These are phyloP conservation scores for Phlebopus sp. DNA, from an alignment of 1,284 basidiomycete genomes.

Conservation along the genomic window DNA sequence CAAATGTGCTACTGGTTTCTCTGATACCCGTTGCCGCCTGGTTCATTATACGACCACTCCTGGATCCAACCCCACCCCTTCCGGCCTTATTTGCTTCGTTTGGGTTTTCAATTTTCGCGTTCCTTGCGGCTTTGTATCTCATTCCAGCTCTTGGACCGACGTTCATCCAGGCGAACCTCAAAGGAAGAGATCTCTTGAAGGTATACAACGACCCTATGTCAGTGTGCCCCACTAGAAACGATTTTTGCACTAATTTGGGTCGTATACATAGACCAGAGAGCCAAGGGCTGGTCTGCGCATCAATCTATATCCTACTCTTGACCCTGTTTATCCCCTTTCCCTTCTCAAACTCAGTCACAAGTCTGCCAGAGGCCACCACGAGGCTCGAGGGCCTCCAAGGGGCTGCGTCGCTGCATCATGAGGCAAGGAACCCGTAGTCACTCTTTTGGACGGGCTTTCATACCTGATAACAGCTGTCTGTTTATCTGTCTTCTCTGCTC, in stretches of 20 bases:
- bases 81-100: conserved; percentile 71
- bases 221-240: conserved; percentile 30
- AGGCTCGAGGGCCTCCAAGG: conserved; percentile 57
- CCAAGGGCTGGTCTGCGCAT: conserved; percentile 86
- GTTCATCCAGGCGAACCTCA: conserved; percentile 75
- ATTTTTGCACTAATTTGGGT: neutral
- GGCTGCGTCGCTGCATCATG: conserved; percentile 85
- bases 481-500: conserved; percentile 90
- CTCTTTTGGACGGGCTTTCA: neutral
- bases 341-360: conserved; percentile 70
- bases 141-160: conserved; percentile 73
- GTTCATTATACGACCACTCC: conserved; percentile 66
- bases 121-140: conserved; percentile 69
- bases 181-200: conserved; percentile 82
- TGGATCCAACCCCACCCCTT: conserved; percentile 63
- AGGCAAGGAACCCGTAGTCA: conserved; percentile 49
- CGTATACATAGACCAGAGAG: conserved; percentile 78
- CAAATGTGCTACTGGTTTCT: conserved; percentile 50
- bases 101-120: conserved; percentile 79
- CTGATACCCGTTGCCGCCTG: conserved; percentile 65
- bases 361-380: conserved; percentile 38
- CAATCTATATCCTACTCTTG: conserved; percentile 83
- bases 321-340: conserved; percentile 89
- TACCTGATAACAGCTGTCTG: conserved; percentile 61
- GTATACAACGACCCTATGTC: conserved; percentile 70